Conservation (phyloP, 2,329 filamentous ascomycete species). For the Neonectria sp. region DNA sequence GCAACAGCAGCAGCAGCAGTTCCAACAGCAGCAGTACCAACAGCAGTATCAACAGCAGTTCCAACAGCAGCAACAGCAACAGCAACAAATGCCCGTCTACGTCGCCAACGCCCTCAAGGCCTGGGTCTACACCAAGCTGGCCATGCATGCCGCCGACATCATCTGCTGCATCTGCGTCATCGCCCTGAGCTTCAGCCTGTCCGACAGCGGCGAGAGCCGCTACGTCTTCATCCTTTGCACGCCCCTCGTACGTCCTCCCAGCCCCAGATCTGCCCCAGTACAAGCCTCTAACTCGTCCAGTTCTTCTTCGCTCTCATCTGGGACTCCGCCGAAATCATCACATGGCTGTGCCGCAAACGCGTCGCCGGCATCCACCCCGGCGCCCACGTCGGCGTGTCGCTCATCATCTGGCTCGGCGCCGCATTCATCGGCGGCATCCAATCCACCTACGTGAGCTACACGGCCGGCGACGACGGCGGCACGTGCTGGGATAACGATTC, state of each 20-base stretch:
- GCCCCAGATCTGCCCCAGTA: not conserved
- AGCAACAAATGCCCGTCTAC: constrained; percentile 32
- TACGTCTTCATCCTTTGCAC: constrained; percentile 32
- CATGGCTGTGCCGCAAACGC: constrained; percentile 51
- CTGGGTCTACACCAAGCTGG: constrained; percentile 51
- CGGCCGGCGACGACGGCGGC: constrained; percentile 29
- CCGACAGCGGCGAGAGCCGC: not conserved
- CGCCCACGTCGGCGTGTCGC: constrained; percentile 59
- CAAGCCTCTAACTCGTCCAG: constrained; percentile 43
- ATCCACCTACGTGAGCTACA: constrained; percentile 34
- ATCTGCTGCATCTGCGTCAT: constrained; percentile 47
- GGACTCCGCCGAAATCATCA: constrained; percentile 57
- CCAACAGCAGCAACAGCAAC: constrained; percentile 35
- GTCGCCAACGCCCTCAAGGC: constrained; percentile 27
- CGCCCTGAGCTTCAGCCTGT: constrained; percentile 47
- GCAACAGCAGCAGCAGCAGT: constrained; percentile 38
- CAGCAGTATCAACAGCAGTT: constrained; percentile 39
- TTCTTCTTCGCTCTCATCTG: constrained; percentile 55
- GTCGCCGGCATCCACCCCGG: constrained; percentile 59
- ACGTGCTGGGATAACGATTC: constrained; percentile 31
- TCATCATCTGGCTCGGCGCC: constrained; percentile 59
- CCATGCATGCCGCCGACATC: constrained; percentile 48
- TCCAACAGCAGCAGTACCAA: constrained; percentile 34
- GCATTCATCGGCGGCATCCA: constrained; percentile 46
- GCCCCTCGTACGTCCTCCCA: constrained; percentile 37